A percentile compares a stretch with the other conserved stretches of the same genome.
Evolutionary conservation across 208 protist genomes (phyloP).

Genomic region (Willaertia magna): DNA sequence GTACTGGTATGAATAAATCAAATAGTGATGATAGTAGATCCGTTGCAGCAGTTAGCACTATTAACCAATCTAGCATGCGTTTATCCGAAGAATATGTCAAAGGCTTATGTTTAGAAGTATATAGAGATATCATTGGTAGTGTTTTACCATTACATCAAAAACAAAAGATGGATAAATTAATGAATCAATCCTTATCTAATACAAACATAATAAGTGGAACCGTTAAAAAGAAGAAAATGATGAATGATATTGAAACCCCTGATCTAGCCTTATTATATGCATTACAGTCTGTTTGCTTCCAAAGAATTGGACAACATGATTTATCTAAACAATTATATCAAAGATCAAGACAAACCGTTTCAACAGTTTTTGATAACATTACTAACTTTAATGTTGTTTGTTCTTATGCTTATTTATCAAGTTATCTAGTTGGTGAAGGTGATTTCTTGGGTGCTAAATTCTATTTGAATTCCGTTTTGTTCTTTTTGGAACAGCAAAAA

Average conservation of each 20-base stretch:
- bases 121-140: background rate
- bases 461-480: background rate
- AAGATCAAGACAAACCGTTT: background rate
- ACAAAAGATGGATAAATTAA: background rate
- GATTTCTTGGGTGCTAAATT: constrained; percentile 2
- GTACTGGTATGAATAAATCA: background rate
- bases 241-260: background rate
- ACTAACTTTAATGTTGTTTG: background rate
- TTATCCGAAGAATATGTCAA: background rate
- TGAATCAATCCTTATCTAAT: background rate
- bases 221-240: background rate
- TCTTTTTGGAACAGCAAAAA: background rate
- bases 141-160: background rate
- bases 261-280: background rate
- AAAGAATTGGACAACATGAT: background rate
- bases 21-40: background rate
- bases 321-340: background rate
- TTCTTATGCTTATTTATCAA: background rate
- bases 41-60: background rate
- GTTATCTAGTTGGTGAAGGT: background rate
- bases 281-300: background rate
- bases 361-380: background rate
- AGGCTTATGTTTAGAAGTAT: background rate
- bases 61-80: background rate
- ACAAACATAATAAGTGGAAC: background rate